Evolutionary conservation across 306 rosid species (phyloP), one percentile per base, ranked within the genome.

Genomic region (Hylodesmum podocarpum): DNA sequence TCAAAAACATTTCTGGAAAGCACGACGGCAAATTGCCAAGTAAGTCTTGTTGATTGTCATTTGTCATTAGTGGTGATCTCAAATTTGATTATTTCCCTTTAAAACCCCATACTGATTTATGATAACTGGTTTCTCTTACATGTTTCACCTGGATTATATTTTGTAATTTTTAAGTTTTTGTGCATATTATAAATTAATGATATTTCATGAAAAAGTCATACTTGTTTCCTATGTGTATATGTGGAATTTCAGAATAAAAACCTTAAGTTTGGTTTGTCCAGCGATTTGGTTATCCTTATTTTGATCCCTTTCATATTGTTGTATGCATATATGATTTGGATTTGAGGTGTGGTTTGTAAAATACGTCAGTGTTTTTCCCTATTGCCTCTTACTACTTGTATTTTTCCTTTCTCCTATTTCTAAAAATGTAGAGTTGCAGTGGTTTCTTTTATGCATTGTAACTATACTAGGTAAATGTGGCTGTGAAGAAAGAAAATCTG

Each of bases 1-100:
- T 29, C 66, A 58, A 58, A 58, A 58, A 29, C 66, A 58, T 58
- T 58, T 58, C 66, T 58, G 66, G 66, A 58, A 58, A 58, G 66
- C 66, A 28, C 28, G 66, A 31, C 39, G 66, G 29, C 8, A 58
- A 58, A 58, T 58, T 28, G 66, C 66, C 66, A 58, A 58, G 66
- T 58, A 58, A 58, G 66, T 58, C 66, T 14, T 58, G 22, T 58
- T 28, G 40, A 29, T 29, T n/a, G 6, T 15, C 37, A 58, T 15
- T 40, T 29, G 21, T 28, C 39, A 13, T 28, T n/a, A n/a, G 66
- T 58, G 66, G 22, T 58, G 13, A 14, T 58, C 1, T 58, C 66
- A 6, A 29, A 28, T 21, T 58, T 58, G 13, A 15, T 28, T 58
- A 29, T 58, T 58, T 58, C 10, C 5, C 19, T n/a, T 19, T 29